A percentile compares a stretch with the other conserved stretches of the same genome.
Conservation (phyloP, 495 filamentous ascomycete genomes). For the Aspergillus hancockii region DNA sequence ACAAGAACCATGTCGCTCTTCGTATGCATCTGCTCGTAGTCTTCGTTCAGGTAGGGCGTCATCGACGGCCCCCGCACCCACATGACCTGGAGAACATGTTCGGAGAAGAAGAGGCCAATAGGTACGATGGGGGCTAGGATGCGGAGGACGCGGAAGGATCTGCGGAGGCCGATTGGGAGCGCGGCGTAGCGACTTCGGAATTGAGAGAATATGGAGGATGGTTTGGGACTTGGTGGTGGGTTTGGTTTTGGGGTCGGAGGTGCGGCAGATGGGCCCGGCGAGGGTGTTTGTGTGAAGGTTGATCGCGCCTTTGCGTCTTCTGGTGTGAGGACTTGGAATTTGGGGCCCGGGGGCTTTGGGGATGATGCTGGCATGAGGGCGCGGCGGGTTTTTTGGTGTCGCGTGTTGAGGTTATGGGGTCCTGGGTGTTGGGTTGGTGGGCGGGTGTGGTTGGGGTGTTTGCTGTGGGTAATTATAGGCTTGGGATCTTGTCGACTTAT, state of each 20-base stretch:
- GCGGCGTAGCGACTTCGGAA: slow-evolving; percentile 35
- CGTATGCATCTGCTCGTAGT: slow-evolving; percentile 56
- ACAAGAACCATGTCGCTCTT: slow-evolving; percentile 53
- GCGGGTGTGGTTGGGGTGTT: background rate
- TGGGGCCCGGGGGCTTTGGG: slow-evolving; percentile 1
- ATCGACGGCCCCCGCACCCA: slow-evolving; percentile 70
- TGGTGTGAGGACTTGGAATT: slow-evolving; percentile 26
- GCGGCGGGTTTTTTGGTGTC: slow-evolving; percentile 9
- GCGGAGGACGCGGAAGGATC: slow-evolving; percentile 42
- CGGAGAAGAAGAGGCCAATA: slow-evolving; percentile 63
- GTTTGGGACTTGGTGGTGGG: slow-evolving; percentile 4
- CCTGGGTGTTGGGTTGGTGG: background rate
- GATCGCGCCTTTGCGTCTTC: slow-evolving; percentile 23
- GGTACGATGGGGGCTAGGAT: slow-evolving; percentile 62
- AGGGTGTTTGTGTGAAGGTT: background rate
- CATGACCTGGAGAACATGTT: slow-evolving; percentile 61
- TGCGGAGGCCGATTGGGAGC: slow-evolving; percentile 32
- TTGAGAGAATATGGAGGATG: slow-evolving; percentile 28
- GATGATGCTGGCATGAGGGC: background rate
- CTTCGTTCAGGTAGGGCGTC: slow-evolving; percentile 74
- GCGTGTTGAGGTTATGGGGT: background rate
- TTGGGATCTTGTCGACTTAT: background rate
- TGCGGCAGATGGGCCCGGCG: background rate
- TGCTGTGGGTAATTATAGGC: background rate
- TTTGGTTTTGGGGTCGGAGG: slow-evolving; percentile 2